phyloP scores from a whole-genome alignment of 2,329 filamentous ascomycete species.

The Clonostachys rosea region DNA sequence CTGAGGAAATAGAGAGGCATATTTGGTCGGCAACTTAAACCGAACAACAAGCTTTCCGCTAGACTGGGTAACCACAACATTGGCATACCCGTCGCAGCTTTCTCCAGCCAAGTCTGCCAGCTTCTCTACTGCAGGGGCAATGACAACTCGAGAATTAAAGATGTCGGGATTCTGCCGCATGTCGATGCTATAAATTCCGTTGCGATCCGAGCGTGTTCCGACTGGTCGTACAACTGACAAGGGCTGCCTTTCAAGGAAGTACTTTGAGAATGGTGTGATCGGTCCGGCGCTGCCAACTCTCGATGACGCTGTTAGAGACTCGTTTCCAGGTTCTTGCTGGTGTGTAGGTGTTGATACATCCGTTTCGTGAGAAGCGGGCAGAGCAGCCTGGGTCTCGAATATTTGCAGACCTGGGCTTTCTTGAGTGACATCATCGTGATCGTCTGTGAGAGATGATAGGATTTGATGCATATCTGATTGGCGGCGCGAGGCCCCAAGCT shows the following conservation, averaged over 20 bases:
- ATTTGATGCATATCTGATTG: not conserved
- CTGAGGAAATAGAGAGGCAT: constrained; percentile 19
- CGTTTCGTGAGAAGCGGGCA: not conserved
- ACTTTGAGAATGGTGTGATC: not conserved
- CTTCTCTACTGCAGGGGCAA: constrained; percentile 10
- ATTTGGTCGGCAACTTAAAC: constrained; percentile 28
- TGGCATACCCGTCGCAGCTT: constrained; percentile 18
- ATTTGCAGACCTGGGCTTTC: not conserved
- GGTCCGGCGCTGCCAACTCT: not conserved
- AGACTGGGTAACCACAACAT: constrained; percentile 18
- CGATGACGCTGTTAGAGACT: not conserved
- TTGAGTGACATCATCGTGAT: not conserved
- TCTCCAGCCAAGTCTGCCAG: constrained; percentile 18
- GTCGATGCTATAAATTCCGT: constrained; percentile 23
- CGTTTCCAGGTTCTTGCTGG: not conserved
- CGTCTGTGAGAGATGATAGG: not conserved
- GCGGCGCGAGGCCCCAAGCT: constrained; percentile 2
- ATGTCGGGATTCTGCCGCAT: constrained; percentile 26
- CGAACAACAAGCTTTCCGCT: constrained; percentile 24
- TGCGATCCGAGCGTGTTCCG: constrained; percentile 3
- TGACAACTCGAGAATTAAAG: constrained; percentile 15
- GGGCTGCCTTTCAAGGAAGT: not conserved
- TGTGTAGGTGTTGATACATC: not conserved
- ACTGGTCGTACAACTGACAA: constrained; percentile 2
- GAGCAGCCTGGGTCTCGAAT: not conserved